A percentile compares a stretch with the other conserved stretches of the same genome.
Conservation (phyloP, 805 yeast species). For the Yarrowia deformans region DNA sequence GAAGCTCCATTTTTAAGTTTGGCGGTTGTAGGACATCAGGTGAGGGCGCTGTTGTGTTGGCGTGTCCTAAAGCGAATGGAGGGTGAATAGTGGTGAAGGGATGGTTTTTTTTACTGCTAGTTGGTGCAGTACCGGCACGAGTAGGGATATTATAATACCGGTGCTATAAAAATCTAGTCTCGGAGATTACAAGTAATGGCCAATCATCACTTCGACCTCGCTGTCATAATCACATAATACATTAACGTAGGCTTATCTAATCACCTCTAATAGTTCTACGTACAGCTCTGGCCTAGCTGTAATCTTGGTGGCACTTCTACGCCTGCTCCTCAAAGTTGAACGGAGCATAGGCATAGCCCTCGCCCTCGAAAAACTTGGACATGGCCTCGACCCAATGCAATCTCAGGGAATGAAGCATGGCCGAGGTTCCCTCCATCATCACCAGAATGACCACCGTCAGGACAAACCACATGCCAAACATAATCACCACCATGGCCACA, state of each 20-base stretch:
- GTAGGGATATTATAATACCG: no score
- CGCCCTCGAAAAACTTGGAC: constrained; percentile 98
- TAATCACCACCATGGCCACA: constrained; percentile 69
- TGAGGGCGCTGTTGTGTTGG: background rate
- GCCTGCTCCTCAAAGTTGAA: constrained; percentile 58
- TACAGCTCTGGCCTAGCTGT: background rate
- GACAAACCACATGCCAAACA: constrained; percentile 95
- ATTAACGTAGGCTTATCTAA: constrained; percentile 4
- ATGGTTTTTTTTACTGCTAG: no score
- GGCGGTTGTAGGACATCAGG: no score
- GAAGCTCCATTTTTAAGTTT: background rate
- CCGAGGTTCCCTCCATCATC: constrained; percentile 98
- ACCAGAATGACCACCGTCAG: constrained; percentile 91
- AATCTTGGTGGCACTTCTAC: background rate
- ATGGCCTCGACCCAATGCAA: constrained; percentile 99
- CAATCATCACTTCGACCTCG: no score
- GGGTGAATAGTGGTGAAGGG: background rate
- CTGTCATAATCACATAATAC: constrained; percentile 2
- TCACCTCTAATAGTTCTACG: constrained; percentile 10
- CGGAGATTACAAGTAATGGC: no score
- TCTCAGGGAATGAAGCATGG: constrained; percentile 96
- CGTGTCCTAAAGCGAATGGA: background rate
- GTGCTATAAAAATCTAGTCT: no score
- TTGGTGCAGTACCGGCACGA: no score
- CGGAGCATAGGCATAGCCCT: constrained; percentile 88